These are phyloP conservation scores for Tricholomella constricta DNA, from an alignment of 768 basidiomycete genomes.

Conservation along the genomic window DNA sequence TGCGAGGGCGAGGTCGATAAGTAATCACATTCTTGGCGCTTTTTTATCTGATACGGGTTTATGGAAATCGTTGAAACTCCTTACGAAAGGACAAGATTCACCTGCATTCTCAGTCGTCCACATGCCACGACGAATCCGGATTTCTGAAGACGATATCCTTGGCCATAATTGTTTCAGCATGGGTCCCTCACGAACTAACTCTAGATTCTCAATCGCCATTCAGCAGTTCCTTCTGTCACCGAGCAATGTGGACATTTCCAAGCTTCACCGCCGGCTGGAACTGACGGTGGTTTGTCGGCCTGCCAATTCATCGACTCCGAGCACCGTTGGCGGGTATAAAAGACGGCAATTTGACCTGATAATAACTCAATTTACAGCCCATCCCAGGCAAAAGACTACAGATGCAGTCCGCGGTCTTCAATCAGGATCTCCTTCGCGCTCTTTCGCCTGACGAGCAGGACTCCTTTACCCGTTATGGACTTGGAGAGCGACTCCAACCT, in stretches of 20 bases:
- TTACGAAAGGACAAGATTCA: background rate
- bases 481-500: slow-evolving; percentile 35
- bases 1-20: no score
- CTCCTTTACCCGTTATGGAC: slow-evolving; percentile 46
- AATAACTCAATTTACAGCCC: background rate
- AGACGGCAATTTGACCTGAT: background rate
- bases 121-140: background rate
- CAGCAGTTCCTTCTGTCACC: background rate
- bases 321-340: background rate
- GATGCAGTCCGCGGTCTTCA: slow-evolving; percentile 3
- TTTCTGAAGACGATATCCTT: no score
- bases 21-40: no score
- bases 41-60: no score
- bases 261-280: background rate
- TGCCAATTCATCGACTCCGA: background rate
- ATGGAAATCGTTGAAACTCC: background rate
- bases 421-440: slow-evolving; percentile 1
- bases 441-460: slow-evolving; percentile 42
- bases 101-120: background rate
- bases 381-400: background rate
- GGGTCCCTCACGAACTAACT: background rate
- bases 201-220: background rate
- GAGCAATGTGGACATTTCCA: background rate
- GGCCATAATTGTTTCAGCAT: background rate
- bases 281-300: background rate